Evolutionary conservation across 352 stramenopile species (phyloP).

Genomic region (Phytopythium delawarense): DNA sequence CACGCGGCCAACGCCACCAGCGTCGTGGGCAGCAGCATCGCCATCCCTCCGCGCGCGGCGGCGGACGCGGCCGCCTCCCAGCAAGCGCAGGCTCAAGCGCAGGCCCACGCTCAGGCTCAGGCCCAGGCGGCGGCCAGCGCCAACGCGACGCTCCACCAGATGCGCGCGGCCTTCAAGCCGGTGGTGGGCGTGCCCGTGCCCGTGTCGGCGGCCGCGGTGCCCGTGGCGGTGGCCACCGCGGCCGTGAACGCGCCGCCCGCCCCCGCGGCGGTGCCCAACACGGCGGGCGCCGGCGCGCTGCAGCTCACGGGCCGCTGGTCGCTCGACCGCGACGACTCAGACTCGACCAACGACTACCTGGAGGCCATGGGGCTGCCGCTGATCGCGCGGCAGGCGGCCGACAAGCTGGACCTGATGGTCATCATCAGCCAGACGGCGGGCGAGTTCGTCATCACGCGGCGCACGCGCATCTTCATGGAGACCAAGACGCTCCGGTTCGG

Average conservation of each 20-base stretch:
- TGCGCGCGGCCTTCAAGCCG: conserved; percentile 70
- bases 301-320: conserved; percentile 84
- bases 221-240: conserved; percentile 16
- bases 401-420: conserved; percentile 88
- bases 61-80: conserved; percentile 17
- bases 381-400: conserved; percentile 80
- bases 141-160: conserved; percentile 49
- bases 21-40: conserved; percentile 66
- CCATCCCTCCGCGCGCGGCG: conserved; percentile 48
- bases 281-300: conserved; percentile 64
- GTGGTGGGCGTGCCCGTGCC: conserved; percentile 25
- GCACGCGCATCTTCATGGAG: conserved; percentile 88
- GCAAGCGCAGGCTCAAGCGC: conserved; percentile 15
- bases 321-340: conserved; percentile 81
- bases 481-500: conserved; percentile 87
- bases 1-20: conserved; percentile 79
- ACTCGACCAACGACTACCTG: conserved; percentile 89
- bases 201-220: conserved; percentile 18
- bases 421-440: conserved; percentile 82
- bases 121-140: conserved; percentile 16
- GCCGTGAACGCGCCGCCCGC: conserved; percentile 12
- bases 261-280: conserved; percentile 47
- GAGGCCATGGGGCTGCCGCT: conserved; percentile 85
- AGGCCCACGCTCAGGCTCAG: conserved; percentile 8
- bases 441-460: conserved; percentile 84